These are phyloP conservation scores for Zymoseptoria pseudotritici DNA, from an alignment of 2,329 filamentous ascomycete genomes.

Conservation along the genomic window DNA sequence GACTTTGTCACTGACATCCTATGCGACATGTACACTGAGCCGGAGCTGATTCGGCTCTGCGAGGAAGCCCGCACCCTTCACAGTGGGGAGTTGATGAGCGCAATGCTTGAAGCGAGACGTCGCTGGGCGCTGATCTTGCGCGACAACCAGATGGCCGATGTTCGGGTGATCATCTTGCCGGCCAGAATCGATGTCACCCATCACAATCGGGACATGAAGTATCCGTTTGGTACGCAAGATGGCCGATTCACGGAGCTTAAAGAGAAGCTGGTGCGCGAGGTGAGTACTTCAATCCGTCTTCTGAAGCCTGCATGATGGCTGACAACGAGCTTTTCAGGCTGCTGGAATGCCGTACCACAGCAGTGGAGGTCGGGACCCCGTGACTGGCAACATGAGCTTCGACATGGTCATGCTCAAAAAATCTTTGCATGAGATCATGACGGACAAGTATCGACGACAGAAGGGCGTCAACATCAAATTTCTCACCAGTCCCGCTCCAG, in stretches of 20 bases:
- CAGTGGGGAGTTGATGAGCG: not conserved
- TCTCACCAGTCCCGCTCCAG: not conserved
- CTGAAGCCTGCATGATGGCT: not conserved
- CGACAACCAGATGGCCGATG: conserved; percentile 1
- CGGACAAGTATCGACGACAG: not conserved
- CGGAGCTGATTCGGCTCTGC: not conserved
- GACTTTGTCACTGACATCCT: conserved; percentile 1
- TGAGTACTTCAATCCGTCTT: not conserved
- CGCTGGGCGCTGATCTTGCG: conserved; percentile 1
- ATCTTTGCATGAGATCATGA: not conserved
- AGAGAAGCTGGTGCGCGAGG: not conserved
- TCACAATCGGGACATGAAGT: not conserved
- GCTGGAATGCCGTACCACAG: not conserved
- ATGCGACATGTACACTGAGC: not conserved
- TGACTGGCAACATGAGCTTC: not conserved
- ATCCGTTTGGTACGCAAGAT: not conserved
- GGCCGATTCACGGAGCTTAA: not conserved
- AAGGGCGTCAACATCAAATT: not conserved
- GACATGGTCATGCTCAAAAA: not conserved
- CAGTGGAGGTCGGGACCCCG: not conserved
- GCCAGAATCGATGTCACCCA: not conserved
- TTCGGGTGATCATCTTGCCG: not conserved
- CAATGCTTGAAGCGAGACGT: not conserved
- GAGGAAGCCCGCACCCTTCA: not conserved
- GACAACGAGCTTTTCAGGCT: not conserved